Conservation (phyloP, 2,329 filamentous ascomycete genomes). For the Shiraia bambusicola region DNA sequence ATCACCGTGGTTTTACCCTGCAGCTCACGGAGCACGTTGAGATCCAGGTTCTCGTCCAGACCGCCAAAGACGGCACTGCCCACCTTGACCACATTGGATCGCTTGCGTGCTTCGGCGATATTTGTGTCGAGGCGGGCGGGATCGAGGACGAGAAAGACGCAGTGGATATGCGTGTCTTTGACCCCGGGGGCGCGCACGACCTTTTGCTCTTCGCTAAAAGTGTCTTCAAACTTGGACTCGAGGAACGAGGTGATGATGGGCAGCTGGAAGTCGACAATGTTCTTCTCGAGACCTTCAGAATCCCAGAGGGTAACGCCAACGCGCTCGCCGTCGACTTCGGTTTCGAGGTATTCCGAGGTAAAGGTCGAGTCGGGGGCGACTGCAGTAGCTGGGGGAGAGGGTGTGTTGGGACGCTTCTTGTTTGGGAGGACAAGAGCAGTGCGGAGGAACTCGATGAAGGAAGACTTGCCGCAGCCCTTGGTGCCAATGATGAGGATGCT, state of each 20-base stretch:
- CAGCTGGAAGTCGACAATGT: constrained; percentile 89
- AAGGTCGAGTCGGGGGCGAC: constrained; percentile 59
- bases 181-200: constrained; percentile 89
- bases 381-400: constrained; percentile 49
- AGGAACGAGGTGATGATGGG: constrained; percentile 89
- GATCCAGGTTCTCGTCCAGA: constrained; percentile 83
- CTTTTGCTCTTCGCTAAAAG: constrained; percentile 96
- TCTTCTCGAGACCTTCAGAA: constrained; percentile 91
- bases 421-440: constrained; percentile 79
- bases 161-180: constrained; percentile 96
- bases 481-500: constrained; percentile 91
- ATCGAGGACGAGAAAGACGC: constrained; percentile 88
- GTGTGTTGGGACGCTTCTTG: constrained; percentile 64
- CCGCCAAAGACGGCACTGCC: constrained; percentile 61
- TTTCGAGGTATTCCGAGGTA: constrained; percentile 86
- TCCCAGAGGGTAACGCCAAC: constrained; percentile 96
- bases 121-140: constrained; percentile 83
- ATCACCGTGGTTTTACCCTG: constrained; percentile 94
- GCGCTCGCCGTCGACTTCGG: constrained; percentile 88
- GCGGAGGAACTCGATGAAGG: constrained; percentile 93
- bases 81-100: constrained; percentile 49
- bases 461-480: constrained; percentile 87
- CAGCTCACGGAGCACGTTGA: constrained; percentile 84
- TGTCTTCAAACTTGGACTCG: constrained; percentile 98
- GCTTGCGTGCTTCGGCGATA: constrained; percentile 64